phyloP scores from a whole-genome alignment of 2,329 filamentous ascomycete genomes.

The Fusarium pseudograminearum region DNA sequence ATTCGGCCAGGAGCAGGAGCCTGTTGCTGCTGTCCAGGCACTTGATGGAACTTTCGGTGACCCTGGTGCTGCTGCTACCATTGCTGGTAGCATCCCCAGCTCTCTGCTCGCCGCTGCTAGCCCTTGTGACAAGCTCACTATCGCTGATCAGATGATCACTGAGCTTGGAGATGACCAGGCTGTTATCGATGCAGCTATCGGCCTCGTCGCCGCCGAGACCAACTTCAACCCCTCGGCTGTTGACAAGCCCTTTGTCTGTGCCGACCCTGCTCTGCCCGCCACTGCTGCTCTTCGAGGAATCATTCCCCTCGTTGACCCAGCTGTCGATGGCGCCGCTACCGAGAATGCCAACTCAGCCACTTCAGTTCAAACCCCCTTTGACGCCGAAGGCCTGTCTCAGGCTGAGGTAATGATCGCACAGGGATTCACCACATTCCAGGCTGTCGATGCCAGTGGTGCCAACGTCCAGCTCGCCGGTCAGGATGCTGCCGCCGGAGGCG shows the following conservation, averaged over 20 bases:
- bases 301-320: slow-evolving; percentile 75
- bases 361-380: slow-evolving; percentile 66
- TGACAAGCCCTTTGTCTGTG: slow-evolving; percentile 71
- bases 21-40: slow-evolving; percentile 65
- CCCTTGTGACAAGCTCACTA: slow-evolving; percentile 74
- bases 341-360: slow-evolving; percentile 70
- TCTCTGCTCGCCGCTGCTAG: slow-evolving; percentile 73
- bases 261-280: slow-evolving; percentile 70
- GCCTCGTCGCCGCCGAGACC: slow-evolving; percentile 75
- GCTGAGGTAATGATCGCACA: slow-evolving; percentile 72
- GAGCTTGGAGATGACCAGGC: slow-evolving; percentile 70
- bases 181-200: slow-evolving; percentile 71
- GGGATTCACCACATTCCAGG: slow-evolving; percentile 73
- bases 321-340: slow-evolving; percentile 65
- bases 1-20: slow-evolving; percentile 73
- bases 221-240: slow-evolving; percentile 78
- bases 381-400: slow-evolving; percentile 71
- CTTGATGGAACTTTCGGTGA: slow-evolving; percentile 63
- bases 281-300: slow-evolving; percentile 73
- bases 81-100: slow-evolving; percentile 71
- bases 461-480: slow-evolving; percentile 52
- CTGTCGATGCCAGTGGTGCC: slow-evolving; percentile 50
- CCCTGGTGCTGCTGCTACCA: slow-evolving; percentile 71
- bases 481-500: slow-evolving; percentile 49
- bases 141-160: slow-evolving; percentile 73